A percentile compares a stretch with the other conserved stretches of the same genome.
Conservation (phyloP, 495 filamentous ascomycete species). For the Xylaria scruposa region DNA sequence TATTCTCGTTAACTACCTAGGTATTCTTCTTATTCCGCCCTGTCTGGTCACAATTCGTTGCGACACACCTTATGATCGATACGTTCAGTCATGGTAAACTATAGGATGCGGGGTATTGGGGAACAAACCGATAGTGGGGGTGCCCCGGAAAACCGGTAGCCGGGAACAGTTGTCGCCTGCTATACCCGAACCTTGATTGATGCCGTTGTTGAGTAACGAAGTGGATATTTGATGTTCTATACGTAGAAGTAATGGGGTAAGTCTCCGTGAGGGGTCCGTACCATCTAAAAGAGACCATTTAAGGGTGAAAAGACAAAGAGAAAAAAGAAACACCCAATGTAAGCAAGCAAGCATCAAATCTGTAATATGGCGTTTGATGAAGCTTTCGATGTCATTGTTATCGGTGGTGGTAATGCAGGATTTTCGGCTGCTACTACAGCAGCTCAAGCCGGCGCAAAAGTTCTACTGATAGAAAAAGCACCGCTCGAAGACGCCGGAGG, state of each 20-base stretch:
- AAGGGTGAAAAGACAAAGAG: not conserved
- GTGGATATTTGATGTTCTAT: too few species aligned
- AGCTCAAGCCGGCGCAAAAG: slow-evolving; percentile 43
- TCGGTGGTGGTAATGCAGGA: slow-evolving; percentile 66
- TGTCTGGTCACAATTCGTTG: not conserved
- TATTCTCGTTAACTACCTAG: too few species aligned
- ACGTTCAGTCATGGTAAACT: not conserved
- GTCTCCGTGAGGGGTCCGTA: too few species aligned
- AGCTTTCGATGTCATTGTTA: slow-evolving; percentile 57
- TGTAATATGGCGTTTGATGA: slow-evolving; percentile 33
- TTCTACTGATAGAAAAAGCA: slow-evolving; percentile 61
- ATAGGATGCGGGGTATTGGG: slow-evolving; percentile 10
- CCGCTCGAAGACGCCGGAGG: slow-evolving; percentile 61
- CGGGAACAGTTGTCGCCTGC: not conserved
- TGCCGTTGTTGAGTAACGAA: too few species aligned
- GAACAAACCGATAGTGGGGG: too few species aligned
- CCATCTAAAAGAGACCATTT: not conserved
- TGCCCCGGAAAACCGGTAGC: not conserved
- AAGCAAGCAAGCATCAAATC: not conserved
- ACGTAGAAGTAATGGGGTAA: too few species aligned
- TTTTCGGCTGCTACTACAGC: slow-evolving; percentile 62
- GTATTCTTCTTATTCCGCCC: too few species aligned
- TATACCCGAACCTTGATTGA: not conserved
- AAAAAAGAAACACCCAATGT: not conserved
- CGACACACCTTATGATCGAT: not conserved